Evolutionary conservation across 768 basidiomycete genomes (phyloP), one percentile per base, ranked within the genome.

Genomic region (Rubroboletus satanas): DNA sequence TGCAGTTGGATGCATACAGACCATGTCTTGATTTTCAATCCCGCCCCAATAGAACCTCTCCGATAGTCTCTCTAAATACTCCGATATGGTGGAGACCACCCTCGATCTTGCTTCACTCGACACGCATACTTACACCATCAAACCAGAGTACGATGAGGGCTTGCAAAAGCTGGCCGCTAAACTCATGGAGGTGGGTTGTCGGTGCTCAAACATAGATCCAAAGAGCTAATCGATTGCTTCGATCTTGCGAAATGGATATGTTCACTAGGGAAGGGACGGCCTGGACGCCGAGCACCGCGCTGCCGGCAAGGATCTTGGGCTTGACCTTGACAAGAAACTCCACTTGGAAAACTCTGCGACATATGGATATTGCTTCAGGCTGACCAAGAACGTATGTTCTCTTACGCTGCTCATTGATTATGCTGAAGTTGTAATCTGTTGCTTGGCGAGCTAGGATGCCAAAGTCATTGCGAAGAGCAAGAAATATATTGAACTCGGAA

Each of bases 51-150:
- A 95, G 93, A 78, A 85, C 59, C 79, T 83, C 58, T 73, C 81
- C 17, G 70, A 67, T 0, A 84, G 75, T 48, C 80, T 98, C 5
- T 77, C 76, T 12, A 91, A 91, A 65, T 96, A 94, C 62, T 77
- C 81, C 3, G 90, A 94, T 57, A 95, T 98, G 90, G 95, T 98
- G 3, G 93, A 98, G 68, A 85, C 91, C 57, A 98, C 97, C 0
- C 82, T 99, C 41, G 97, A 99, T 64, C 82, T 98, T 17, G 83
- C 85, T 21, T 84, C 95, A 54, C 79, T 97, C 7, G 86, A 90
- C 31, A 79, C 80, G 14, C 93, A 98, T 70, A 89, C 88, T 61
- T 93, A 88, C 64, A 86, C 93, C 17, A 94, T 99, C 65, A 93
- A 91, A 64, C 86, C 96, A 0, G 91, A 93, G 51, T 96, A 96